Evolutionary conservation across 306 rosid genomes (phyloP).

Genomic region (Castanea mollissima): DNA sequence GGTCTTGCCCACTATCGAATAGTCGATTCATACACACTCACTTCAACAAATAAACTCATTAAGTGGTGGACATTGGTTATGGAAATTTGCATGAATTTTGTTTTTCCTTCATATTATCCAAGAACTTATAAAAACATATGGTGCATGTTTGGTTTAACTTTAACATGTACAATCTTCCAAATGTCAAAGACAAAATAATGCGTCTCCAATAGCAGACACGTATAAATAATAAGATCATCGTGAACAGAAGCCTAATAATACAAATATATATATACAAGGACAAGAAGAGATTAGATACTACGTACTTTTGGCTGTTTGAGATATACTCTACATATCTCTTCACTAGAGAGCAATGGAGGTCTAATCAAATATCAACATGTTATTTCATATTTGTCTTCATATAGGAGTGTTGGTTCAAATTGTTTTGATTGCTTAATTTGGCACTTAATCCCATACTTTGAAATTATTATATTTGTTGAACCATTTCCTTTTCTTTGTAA

Average conservation of each 20-base stretch:
- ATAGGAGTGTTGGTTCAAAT: not conserved
- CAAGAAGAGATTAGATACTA: no score
- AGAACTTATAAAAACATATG: no score
- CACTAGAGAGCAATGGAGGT: no score
- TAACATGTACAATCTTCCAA: not conserved
- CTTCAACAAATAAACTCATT: not conserved
- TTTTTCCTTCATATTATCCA: no score
- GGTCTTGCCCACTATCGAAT: not conserved
- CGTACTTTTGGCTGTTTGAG: no score
- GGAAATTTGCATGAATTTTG: not conserved
- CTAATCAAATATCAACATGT: no score
- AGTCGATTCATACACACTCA: not conserved
- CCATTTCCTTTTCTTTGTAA: no score
- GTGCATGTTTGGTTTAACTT: not conserved
- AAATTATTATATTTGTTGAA: not conserved
- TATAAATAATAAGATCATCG: no score
- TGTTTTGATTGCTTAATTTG: not conserved
- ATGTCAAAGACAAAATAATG: conserved; percentile 18
- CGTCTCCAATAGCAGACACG: not conserved
- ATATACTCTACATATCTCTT: no score
- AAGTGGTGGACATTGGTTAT: not conserved
- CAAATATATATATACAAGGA: not conserved
- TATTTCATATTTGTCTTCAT: no score
- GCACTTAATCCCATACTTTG: not conserved
- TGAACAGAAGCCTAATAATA: conserved; percentile 4